Conservation (phyloP, 371 early-diverging fungal species). For the Amoeboaphelidium protococcarum region DNA sequence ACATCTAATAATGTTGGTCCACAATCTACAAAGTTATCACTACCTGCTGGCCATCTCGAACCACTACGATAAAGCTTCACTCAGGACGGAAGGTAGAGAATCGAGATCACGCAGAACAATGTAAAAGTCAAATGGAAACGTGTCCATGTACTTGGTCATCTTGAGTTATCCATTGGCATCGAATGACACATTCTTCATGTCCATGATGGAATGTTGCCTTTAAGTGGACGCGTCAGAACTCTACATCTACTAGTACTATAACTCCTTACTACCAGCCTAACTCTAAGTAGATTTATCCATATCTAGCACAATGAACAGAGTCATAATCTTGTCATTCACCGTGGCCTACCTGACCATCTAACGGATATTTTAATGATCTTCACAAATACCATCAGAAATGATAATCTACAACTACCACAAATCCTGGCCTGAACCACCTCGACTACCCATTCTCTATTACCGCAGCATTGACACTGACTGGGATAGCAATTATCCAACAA, state of each 20-base stretch:
- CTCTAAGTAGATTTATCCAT: slow-evolving; percentile 25
- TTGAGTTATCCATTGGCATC: slow-evolving; percentile 34
- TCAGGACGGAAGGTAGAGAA: slow-evolving; percentile 55
- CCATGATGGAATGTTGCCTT: too few species aligned
- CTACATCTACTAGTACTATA: too few species aligned
- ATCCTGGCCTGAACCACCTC: slow-evolving; percentile 21
- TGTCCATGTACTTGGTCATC: slow-evolving; percentile 71
- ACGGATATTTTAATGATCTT: slow-evolving; percentile 56
- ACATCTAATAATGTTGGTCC: too few species aligned
- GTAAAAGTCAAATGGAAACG: slow-evolving; percentile 92
- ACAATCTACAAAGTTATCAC: too few species aligned
- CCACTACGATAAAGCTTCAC: slow-evolving; percentile 82
- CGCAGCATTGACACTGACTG: slow-evolving; percentile 36
- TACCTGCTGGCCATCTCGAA: slow-evolving; percentile 22
- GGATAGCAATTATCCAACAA: slow-evolving; percentile 56
- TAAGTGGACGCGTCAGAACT: not conserved
- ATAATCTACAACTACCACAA: slow-evolving; percentile 88
- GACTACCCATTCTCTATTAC: slow-evolving; percentile 40
- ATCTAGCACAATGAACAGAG: slow-evolving; percentile 83
- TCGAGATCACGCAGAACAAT: slow-evolving; percentile 67
- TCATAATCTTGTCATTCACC: slow-evolving; percentile 67
- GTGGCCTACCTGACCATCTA: slow-evolving; percentile 51
- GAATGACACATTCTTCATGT: not conserved
- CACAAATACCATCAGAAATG: slow-evolving; percentile 87
- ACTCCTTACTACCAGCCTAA: too few species aligned